Percentiles rank a stretch among this genome's conserved stretches.
Conservation (phyloP, 768 basidiomycete species). For the Tulasnella sp. region DNA sequence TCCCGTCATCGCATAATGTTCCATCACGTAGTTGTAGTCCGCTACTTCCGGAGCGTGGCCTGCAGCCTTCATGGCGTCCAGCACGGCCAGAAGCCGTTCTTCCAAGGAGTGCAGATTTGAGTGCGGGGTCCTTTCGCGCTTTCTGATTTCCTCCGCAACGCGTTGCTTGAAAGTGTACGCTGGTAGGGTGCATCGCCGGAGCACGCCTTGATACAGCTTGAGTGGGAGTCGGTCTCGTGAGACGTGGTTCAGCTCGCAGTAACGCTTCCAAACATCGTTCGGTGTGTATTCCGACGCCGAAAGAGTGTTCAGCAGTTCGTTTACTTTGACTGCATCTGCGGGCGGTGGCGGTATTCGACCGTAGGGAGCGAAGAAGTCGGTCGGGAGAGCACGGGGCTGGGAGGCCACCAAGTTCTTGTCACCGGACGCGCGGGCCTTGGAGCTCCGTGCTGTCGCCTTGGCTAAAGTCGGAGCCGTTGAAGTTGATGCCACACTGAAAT, state of each 20-base stretch:
- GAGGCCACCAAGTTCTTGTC: background rate
- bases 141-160: conserved; percentile 30
- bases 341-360: background rate
- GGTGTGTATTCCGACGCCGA: background rate
- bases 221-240: background rate
- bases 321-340: background rate
- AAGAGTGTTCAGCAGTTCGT: background rate
- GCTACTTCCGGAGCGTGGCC: conserved; percentile 37
- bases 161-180: conserved; percentile 32
- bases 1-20: conserved; percentile 68
- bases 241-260: conserved; percentile 39
- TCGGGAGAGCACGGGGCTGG: background rate
- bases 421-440: background rate
- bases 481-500: background rate
- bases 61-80: conserved; percentile 54
- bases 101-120: conserved; percentile 46
- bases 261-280: conserved; percentile 45
- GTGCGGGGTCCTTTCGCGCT: conserved; percentile 30
- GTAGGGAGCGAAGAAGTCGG: background rate
- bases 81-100: conserved; percentile 50
- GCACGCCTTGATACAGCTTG: background rate
- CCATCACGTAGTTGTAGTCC: conserved; percentile 66
- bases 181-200: background rate
- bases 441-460: background rate
- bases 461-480: background rate